Conservation (phyloP, 352 stramenopile genomes). For the Aphanomyces invadans region DNA sequence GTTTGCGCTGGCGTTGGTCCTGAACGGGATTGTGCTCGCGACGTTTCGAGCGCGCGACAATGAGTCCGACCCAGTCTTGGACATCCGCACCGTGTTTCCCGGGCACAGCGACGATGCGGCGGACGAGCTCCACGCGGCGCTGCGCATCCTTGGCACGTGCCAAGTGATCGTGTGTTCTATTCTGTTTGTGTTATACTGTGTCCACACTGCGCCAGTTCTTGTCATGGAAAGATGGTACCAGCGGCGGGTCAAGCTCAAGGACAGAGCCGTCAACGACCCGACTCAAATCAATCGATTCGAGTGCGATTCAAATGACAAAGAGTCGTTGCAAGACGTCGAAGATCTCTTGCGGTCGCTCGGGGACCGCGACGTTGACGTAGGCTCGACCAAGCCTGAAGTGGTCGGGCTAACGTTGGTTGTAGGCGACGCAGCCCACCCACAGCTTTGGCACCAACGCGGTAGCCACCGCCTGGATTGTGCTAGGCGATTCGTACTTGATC, state of each 20-base stretch:
- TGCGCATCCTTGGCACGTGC: neutral
- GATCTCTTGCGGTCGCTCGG: slow-evolving; percentile 42
- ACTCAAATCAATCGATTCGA: too few relatives aligned
- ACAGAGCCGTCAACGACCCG: too few relatives aligned
- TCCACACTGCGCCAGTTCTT: neutral
- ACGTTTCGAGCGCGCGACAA: slow-evolving; percentile 53
- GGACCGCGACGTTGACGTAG: slow-evolving; percentile 26
- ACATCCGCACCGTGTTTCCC: neutral
- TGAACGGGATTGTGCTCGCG: slow-evolving; percentile 31
- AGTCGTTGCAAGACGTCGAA: slow-evolving; percentile 60
- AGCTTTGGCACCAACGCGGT: neutral
- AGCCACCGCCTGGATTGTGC: slow-evolving; percentile 1
- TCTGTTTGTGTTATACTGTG: neutral
- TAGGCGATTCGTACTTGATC: slow-evolving; percentile 32
- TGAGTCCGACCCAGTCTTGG: neutral
- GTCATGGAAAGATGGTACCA: neutral
- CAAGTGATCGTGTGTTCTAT: neutral
- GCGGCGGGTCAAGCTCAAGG: too few relatives aligned
- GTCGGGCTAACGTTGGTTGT: too few relatives aligned
- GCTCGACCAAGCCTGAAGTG: slow-evolving; percentile 29
- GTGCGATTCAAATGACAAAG: slow-evolving; percentile 38
- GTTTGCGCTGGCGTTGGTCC: slow-evolving; percentile 41
- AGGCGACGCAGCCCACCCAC: slow-evolving; percentile 44
- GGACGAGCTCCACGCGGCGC: neutral
- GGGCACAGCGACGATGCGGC: neutral